Evolutionary conservation across 1,284 basidiomycete species (phyloP), one percentile per base, ranked within the genome.

Genomic region (Exobasidium cylindrosporum): DNA sequence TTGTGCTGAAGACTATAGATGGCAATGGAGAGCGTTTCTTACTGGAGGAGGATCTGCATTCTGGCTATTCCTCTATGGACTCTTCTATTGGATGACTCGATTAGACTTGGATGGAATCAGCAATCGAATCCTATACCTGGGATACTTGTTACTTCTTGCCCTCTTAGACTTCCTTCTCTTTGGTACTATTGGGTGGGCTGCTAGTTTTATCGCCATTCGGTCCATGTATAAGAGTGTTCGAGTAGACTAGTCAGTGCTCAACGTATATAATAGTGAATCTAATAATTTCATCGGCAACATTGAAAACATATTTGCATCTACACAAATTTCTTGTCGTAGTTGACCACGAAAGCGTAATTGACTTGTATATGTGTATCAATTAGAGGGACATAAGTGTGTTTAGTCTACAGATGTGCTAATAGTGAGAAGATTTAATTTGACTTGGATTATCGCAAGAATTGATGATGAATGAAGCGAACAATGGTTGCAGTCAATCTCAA

Each of bases 21-120:
- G 94, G 94, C 94, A 98, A 67, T 97, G 95, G 94, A 86, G 92
- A 46, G 86, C 92, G 3, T 97, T 97, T 84, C 79, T 96, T 67
- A 89, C 88, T n/a, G 95, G 94, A 31, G 95, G 93, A 4, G 92
- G 92, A 23, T 91, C 89, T 63, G 89, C 93, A 0, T 87, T 96
- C 80, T 98, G 95, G 94, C 83, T 97, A 32, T 83, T 96, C 61
- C 84, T 85, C 0, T 96, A 94, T 75, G 83, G 83, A 3, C 69
- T 91, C 2, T 90, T 91, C 80, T 97, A 95, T 79, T 96, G 92
- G 92, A 86, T 85, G 10, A 89, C 90, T 1, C 85, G 92, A 26
- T 84, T 97, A 26, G 90, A 87, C 30, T 84, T 97, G 58, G 88
- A 89, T 71, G 91, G 91, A 10, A 83, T 93, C 62, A 86, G 91